Conservation (phyloP, 75 land plant species). For the Cunninghamia lanceolata region DNA sequence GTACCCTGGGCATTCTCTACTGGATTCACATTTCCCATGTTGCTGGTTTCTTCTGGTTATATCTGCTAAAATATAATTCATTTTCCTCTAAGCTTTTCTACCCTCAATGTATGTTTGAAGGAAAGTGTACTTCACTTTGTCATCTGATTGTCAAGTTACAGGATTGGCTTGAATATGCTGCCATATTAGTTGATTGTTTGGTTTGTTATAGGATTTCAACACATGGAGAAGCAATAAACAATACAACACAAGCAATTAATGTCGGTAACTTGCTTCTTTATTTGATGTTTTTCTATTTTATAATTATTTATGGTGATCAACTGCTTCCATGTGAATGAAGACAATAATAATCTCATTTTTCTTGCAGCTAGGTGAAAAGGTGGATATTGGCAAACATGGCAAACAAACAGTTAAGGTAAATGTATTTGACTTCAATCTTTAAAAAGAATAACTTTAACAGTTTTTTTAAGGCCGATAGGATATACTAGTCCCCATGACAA, state of each 20-base stretch:
- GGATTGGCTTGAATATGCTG: neutral
- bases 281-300: neutral
- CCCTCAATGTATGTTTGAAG: neutral
- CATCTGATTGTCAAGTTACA: neutral
- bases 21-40: neutral
- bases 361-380: constrained; percentile 14
- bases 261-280: neutral
- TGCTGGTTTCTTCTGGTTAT: constrained; percentile 5
- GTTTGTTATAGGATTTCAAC: constrained; percentile 6
- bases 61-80: neutral
- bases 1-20: neutral
- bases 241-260: neutral
- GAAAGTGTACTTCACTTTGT: neutral
- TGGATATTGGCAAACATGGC: constrained; percentile 12
- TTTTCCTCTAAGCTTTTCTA: neutral
- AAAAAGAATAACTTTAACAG: neutral
- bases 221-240: constrained; percentile 6
- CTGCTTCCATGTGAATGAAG: neutral
- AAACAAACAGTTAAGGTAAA: constrained; percentile 14
- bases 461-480: neutral
- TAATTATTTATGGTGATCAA: neutral
- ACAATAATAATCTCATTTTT: neutral
- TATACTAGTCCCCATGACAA: neutral
- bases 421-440: neutral
- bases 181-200: constrained; percentile 1